Conservation (phyloP, 2,329 filamentous ascomycete species). For the Pyrenochaeta sp. region DNA sequence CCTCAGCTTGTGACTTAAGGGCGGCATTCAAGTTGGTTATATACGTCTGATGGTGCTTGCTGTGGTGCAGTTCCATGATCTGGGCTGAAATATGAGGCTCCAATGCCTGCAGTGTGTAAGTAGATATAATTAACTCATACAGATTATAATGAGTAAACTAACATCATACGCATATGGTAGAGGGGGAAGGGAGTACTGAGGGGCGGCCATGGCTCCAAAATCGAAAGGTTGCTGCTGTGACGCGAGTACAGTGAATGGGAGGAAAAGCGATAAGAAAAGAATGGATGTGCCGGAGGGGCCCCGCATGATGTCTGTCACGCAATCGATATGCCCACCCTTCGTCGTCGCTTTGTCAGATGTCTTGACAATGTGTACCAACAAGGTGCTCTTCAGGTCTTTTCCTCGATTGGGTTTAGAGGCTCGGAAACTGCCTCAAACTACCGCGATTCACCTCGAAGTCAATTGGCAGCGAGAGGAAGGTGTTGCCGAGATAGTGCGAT, state of each 20-base stretch:
- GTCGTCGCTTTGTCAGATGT: constrained; percentile 23
- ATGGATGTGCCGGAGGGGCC: constrained; percentile 17
- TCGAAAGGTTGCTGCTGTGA: constrained; percentile 45
- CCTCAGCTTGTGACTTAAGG: constrained; percentile 65
- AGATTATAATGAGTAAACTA: constrained; percentile 39
- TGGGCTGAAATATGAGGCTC: constrained; percentile 77
- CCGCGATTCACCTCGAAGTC: constrained; percentile 26
- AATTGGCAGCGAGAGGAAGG: too few species aligned
- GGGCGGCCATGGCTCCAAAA: constrained; percentile 45
- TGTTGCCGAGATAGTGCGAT: too few species aligned
- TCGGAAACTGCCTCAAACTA: constrained; percentile 43
- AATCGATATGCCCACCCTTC: constrained; percentile 11
- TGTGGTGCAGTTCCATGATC: constrained; percentile 84
- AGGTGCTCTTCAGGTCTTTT: constrained; percentile 33
- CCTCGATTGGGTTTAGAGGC: constrained; percentile 20
- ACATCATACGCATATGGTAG: constrained; percentile 77
- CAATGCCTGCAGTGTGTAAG: constrained; percentile 62
- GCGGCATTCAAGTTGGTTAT: constrained; percentile 77
- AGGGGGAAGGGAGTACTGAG: constrained; percentile 66
- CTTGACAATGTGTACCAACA: constrained; percentile 33
- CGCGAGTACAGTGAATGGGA: constrained; percentile 19
- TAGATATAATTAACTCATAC: neutral
- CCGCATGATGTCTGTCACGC: constrained; percentile 32
- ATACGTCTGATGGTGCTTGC: constrained; percentile 81
- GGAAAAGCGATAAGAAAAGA: constrained; percentile 23